Percentiles rank a stretch among this genome's conserved stretches.
phyloP scores from a whole-genome alignment of 768 basidiomycete genomes.

The Daedaleopsis sinensis region DNA sequence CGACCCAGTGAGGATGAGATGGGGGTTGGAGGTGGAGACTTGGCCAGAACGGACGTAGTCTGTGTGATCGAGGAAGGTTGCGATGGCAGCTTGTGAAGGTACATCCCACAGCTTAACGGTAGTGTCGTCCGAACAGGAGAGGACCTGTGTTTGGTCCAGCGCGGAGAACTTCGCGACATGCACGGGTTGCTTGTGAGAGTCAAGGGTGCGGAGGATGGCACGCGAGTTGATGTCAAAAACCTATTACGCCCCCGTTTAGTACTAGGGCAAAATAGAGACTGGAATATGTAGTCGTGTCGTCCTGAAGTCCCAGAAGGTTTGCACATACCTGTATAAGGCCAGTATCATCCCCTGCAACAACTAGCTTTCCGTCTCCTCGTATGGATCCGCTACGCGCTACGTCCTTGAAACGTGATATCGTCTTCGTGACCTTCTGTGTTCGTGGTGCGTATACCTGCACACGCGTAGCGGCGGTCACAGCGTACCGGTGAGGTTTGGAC shows the following conservation, averaged over 20 bases:
- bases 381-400: slow-evolving; percentile 89
- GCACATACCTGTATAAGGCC: slow-evolving; percentile 74
- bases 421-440: slow-evolving; percentile 96
- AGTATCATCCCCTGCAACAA: slow-evolving; percentile 94
- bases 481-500: slow-evolving; percentile 89
- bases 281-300: no score
- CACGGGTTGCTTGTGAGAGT: slow-evolving; percentile 94
- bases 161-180: slow-evolving; percentile 93
- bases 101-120: slow-evolving; percentile 95
- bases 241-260: slow-evolving; percentile 38
- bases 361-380: slow-evolving; percentile 89
- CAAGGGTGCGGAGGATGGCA: slow-evolving; percentile 90
- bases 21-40: slow-evolving; percentile 80
- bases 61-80: slow-evolving; percentile 82
- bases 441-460: slow-evolving; percentile 96
- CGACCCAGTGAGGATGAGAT: slow-evolving; percentile 88
- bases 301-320: no score
- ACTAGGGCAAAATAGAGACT: background rate
- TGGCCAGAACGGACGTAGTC: slow-evolving; percentile 97
- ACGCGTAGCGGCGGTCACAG: slow-evolving; percentile 91
- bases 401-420: slow-evolving; percentile 96
- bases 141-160: slow-evolving; percentile 76
- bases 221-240: slow-evolving; percentile 90
- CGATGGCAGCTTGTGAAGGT: slow-evolving; percentile 79
- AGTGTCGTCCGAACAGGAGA: slow-evolving; percentile 96